These are phyloP conservation scores for Colletotrichum camelliae DNA, from an alignment of 2,329 filamentous ascomycete species.

Conservation along the genomic window DNA sequence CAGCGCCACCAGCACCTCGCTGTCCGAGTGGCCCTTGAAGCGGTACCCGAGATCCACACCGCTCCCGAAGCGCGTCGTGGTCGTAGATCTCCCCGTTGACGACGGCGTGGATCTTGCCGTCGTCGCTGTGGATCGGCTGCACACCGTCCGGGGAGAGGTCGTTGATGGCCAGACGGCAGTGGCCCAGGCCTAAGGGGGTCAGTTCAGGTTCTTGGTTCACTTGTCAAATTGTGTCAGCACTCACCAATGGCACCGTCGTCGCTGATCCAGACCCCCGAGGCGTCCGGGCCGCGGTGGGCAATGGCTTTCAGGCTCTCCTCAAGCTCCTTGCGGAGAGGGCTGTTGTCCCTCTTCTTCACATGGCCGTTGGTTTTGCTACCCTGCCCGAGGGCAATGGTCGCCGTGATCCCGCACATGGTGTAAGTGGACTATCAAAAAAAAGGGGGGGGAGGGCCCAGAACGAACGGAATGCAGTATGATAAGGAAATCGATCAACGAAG, in stretches of 20 bases:
- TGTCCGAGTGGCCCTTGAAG: conserved; percentile 53
- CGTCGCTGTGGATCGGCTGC: conserved; percentile 49
- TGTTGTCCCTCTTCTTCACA: neutral
- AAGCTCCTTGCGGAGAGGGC: conserved; percentile 18
- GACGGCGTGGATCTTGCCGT: conserved; percentile 53
- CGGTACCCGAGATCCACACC: conserved; percentile 40
- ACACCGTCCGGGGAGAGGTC: conserved; percentile 51
- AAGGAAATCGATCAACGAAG: neutral
- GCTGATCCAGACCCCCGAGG: conserved; percentile 32
- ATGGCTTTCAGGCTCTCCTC: conserved; percentile 28
- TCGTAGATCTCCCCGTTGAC: conserved; percentile 67
- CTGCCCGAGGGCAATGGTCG: conserved; percentile 9
- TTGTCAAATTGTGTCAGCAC: neutral
- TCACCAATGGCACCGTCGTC: conserved; percentile 7
- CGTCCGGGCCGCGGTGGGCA: conserved; percentile 36
- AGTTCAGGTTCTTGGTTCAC: neutral
- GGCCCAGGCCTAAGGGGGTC: conserved; percentile 40
- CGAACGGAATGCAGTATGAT: neutral
- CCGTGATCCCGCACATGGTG: conserved; percentile 19
- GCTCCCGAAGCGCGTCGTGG: conserved; percentile 46
- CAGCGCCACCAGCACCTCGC: conserved; percentile 57
- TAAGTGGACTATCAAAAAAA: neutral
- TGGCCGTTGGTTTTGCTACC: neutral
- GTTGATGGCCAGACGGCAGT: conserved; percentile 58
- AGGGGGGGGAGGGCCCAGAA: neutral